Evolutionary conservation across 805 yeast species (phyloP), one percentile per base, ranked within the genome.

Genomic region (Kuraishia piskuri): DNA sequence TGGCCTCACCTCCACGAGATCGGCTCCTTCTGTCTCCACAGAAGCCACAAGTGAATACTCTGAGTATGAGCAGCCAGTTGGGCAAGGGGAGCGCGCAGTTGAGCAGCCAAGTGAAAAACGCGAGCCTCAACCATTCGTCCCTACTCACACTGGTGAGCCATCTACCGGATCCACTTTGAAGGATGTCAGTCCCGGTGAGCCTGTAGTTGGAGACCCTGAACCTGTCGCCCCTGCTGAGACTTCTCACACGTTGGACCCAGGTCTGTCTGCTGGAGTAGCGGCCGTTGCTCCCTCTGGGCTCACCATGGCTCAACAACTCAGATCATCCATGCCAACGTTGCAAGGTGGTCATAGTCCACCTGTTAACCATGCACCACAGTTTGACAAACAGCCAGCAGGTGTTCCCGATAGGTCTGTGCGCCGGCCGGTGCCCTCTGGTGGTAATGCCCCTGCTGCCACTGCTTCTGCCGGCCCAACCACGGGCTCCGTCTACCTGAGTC

Each of bases 271-370:
- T 25, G 21, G 17, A 20, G 21, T 23, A 22, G 36, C 19, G 24
- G 44, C 22, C 26, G 23, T 21, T 12, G 44, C 36, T 54, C 20
- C 50, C 46, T 14, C 56, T 53, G 37, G 57, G 46, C 6, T 58
- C 46, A 61, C 66, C 31, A 74, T 78, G 76, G 83, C 83, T 4
- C 76, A 76, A 53, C 74, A 75, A 51, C 56, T 78, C 21, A 72
- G 81, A 52, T 69, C 78, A 4, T 70, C 71, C 0, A 68, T 73
- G 49, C 69, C 73, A 23, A 58, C 24, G 51, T 60, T 53, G 9
- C n/a, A 44, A n/a, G 52, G 51, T 17, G 60, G 60, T 10, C 58
- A 59, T 2, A 47, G 61, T 12, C 68, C 71, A 14, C 56, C 54
- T 21, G 31, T 48, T 40, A 52, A 50, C 26, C 51, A 46, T 7